Conservation (phyloP, 306 rosid genomes). For the Lithocarpus polystachyus region DNA sequence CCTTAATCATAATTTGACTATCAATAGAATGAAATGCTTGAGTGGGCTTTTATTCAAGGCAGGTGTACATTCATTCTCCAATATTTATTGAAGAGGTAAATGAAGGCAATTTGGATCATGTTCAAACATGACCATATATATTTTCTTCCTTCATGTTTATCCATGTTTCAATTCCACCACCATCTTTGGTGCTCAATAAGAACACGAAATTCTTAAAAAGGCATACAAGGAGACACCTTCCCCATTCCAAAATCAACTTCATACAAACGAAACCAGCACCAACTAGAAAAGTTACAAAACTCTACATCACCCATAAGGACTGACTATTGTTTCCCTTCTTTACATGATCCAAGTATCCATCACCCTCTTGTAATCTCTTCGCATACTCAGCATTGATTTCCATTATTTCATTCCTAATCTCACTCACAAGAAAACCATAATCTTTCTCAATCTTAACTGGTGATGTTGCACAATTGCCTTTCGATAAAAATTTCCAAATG, state of each 20-base stretch:
- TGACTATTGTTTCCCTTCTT: not conserved
- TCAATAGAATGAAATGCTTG: too few species aligned
- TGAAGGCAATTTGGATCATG: not conserved
- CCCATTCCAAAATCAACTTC: not conserved
- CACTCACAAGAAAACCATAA: not conserved
- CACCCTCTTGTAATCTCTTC: not conserved
- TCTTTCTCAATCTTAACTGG: not conserved
- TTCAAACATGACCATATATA: not conserved
- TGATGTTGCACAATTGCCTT: not conserved
- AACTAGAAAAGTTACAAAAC: constrained; percentile 7
- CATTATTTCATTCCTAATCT: not conserved
- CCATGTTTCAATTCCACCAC: not conserved
- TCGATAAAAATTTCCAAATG: not conserved
- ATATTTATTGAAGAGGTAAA: not conserved
- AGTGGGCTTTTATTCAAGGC: too few species aligned
- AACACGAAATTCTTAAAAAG: not conserved
- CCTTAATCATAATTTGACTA: too few species aligned
- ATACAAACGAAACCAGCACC: not conserved
- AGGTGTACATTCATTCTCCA: too few species aligned
- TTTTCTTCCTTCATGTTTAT: not conserved
- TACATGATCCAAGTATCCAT: not conserved
- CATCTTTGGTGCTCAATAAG: not conserved
- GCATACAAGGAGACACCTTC: not conserved
- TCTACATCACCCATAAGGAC: not conserved
- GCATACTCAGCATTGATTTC: not conserved